Evolutionary conservation across 805 yeast species (phyloP).

Genomic region (Ogataea angusta): DNA sequence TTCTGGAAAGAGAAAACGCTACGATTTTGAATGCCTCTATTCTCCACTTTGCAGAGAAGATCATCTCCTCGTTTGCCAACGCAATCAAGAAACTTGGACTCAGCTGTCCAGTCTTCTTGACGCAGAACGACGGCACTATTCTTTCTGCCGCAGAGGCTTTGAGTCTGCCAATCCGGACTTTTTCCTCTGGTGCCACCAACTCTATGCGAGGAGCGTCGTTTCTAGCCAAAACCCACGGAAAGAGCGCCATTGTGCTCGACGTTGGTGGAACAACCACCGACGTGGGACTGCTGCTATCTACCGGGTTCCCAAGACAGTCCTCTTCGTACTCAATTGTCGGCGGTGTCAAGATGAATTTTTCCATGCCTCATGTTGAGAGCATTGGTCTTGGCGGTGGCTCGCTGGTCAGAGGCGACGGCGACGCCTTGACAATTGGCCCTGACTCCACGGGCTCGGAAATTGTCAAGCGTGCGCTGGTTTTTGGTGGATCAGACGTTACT

Average conservation of each 20-base stretch:
- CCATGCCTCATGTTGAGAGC: slow-evolving; percentile 49
- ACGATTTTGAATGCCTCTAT: slow-evolving; percentile 46
- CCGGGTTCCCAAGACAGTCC: slow-evolving; percentile 47
- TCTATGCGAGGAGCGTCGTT: slow-evolving; percentile 48
- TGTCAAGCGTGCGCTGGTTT: slow-evolving; percentile 33
- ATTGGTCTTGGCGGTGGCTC: slow-evolving; percentile 54
- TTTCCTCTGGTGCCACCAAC: slow-evolving; percentile 48
- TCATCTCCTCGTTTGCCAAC: slow-evolving; percentile 37
- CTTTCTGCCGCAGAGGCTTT: slow-evolving; percentile 39
- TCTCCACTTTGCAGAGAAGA: slow-evolving; percentile 39
- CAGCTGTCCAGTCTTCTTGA: slow-evolving; percentile 37
- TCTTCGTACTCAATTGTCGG: slow-evolving; percentile 42
- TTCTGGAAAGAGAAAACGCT: slow-evolving; percentile 46
- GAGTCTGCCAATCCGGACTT: slow-evolving; percentile 42
- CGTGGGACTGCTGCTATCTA: slow-evolving; percentile 43
- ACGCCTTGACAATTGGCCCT: slow-evolving; percentile 39
- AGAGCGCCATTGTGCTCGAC: slow-evolving; percentile 41
- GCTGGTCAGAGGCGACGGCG: slow-evolving; percentile 31
- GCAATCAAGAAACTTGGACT: slow-evolving; percentile 38
- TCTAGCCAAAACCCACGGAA: slow-evolving; percentile 33
- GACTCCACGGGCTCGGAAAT: slow-evolving; percentile 47
- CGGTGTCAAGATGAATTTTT: slow-evolving; percentile 47
- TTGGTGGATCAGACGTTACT: slow-evolving; percentile 42
- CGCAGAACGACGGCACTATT: slow-evolving; percentile 50
- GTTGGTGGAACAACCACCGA: slow-evolving; percentile 52